Conservation (phyloP, 208 protist genomes). For the Trypanosoma scelopori region DNA sequence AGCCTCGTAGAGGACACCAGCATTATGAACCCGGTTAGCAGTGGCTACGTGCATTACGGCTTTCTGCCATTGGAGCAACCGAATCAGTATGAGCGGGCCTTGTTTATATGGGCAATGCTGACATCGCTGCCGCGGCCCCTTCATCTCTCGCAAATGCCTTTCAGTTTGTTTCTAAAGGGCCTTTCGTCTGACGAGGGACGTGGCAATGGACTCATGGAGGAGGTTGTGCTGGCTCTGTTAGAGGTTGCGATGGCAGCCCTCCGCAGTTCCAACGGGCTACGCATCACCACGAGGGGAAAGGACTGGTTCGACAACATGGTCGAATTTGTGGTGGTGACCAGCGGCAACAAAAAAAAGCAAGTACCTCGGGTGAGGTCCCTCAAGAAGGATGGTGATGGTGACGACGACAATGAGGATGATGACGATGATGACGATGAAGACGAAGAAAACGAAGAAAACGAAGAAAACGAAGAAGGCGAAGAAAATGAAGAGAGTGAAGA, state of each 20-base stretch:
- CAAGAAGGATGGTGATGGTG: constrained; percentile 26
- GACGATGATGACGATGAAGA: constrained; percentile 21
- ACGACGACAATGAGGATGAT: constrained; percentile 22
- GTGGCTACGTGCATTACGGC: constrained; percentile 58
- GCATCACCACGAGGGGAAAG: constrained; percentile 58
- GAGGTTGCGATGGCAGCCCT: constrained; percentile 56
- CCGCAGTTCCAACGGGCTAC: constrained; percentile 42
- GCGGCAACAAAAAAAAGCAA: constrained; percentile 73
- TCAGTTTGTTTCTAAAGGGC: constrained; percentile 70
- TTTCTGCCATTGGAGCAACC: constrained; percentile 37
- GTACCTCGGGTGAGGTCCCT: constrained; percentile 2
- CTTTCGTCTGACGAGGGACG: constrained; percentile 57
- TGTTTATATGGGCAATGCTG: constrained; percentile 79
- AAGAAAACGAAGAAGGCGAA: constrained; percentile 10
- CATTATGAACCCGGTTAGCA: constrained; percentile 39
- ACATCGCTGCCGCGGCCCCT: constrained; percentile 61
- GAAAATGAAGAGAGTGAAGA: neutral
- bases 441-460: constrained; percentile 13
- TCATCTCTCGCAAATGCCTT: constrained; percentile 77
- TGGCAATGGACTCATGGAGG: constrained; percentile 83
- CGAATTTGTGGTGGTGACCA: constrained; percentile 72
- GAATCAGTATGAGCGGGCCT: constrained; percentile 63
- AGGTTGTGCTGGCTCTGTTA: constrained; percentile 59
- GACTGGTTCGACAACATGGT: constrained; percentile 82
- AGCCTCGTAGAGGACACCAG: constrained; percentile 45